A percentile compares a stretch with the other conserved stretches of the same genome.
Conservation (phyloP, 2,329 filamentous ascomycete genomes). For the Pyricularia pennisetigena region DNA sequence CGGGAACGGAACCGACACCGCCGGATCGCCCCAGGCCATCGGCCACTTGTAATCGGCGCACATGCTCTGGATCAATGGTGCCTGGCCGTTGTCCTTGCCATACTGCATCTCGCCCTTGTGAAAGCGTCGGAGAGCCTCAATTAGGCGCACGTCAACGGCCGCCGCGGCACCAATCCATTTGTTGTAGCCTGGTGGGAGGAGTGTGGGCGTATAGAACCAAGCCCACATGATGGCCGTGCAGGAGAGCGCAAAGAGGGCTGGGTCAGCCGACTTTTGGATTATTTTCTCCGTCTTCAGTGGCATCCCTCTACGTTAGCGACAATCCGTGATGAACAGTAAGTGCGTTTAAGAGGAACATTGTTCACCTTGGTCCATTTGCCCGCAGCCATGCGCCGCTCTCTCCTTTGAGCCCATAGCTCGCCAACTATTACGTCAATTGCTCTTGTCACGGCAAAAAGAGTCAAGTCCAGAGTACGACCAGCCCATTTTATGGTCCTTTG, state of each 20-base stretch:
- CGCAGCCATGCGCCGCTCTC: constrained; percentile 30
- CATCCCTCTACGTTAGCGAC: constrained; percentile 1
- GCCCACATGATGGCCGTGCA: constrained; percentile 78
- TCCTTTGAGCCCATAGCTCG: constrained; percentile 49
- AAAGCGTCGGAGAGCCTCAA: constrained; percentile 62
- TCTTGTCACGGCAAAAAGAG: constrained; percentile 64
- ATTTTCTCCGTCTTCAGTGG: constrained; percentile 26
- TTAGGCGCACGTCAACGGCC: constrained; percentile 62
- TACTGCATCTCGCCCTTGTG: constrained; percentile 57
- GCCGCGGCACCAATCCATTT: constrained; percentile 76
- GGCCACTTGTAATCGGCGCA: constrained; percentile 63
- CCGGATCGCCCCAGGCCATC: constrained; percentile 62
- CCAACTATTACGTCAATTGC: constrained; percentile 64
- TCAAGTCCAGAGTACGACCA: constrained; percentile 72
- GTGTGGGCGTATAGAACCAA: constrained; percentile 69
- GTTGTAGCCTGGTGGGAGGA: constrained; percentile 64
- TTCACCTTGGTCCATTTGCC: constrained; percentile 36
- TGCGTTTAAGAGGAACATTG: constrained; percentile 4
- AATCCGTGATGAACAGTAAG: background rate
- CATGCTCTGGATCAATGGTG: constrained; percentile 58
- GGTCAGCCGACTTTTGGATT: constrained; percentile 44
- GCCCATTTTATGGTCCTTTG: constrained; percentile 29
- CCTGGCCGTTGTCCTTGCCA: constrained; percentile 62
- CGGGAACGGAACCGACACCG: constrained; percentile 59
- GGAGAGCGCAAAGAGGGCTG: constrained; percentile 61